phyloP scores from a whole-genome alignment of 179 eudicot species.

The Drosera spatulata region DNA sequence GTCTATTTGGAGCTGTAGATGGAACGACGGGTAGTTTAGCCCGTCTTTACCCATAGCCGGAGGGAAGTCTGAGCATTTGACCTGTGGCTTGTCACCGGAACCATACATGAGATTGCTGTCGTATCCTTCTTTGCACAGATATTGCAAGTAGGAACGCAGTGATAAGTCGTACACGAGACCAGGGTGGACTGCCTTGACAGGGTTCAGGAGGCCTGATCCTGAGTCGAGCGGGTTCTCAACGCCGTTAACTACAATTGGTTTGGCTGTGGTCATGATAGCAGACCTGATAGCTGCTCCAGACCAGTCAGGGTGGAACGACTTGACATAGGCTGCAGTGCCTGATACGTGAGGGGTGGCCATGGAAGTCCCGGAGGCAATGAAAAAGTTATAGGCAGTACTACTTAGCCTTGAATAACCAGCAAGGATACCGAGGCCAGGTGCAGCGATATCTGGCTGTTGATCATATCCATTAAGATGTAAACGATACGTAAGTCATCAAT shows the following conservation, averaged over 20 bases:
- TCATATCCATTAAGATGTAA: background rate
- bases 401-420: slow-evolving; percentile 49
- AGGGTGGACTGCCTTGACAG: slow-evolving; percentile 43
- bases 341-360: slow-evolving; percentile 86
- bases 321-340: slow-evolving; percentile 73
- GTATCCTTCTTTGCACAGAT: slow-evolving; percentile 62
- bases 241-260: slow-evolving; percentile 22
- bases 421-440: slow-evolving; percentile 71
- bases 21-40: slow-evolving; percentile 85
- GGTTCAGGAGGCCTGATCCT: slow-evolving; percentile 56
- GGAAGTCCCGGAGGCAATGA: slow-evolving; percentile 71
- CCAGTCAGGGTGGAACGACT: slow-evolving; percentile 74
- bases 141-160: slow-evolving; percentile 33
- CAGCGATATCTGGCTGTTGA: slow-evolving; percentile 74
- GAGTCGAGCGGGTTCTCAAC: slow-evolving; percentile 29
- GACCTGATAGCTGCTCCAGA: slow-evolving; percentile 81
- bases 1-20: slow-evolving; percentile 17
- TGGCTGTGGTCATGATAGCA: slow-evolving; percentile 80
- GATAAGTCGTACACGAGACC: slow-evolving; percentile 56
- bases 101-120: slow-evolving; percentile 30
- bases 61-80: slow-evolving; percentile 36
- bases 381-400: slow-evolving; percentile 28
- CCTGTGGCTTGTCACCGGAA: slow-evolving; percentile 17
- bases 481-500: too few relatives aligned
- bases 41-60: slow-evolving; percentile 42